Conservation (phyloP, 805 yeast genomes). For the Saturnispora bothae region DNA sequence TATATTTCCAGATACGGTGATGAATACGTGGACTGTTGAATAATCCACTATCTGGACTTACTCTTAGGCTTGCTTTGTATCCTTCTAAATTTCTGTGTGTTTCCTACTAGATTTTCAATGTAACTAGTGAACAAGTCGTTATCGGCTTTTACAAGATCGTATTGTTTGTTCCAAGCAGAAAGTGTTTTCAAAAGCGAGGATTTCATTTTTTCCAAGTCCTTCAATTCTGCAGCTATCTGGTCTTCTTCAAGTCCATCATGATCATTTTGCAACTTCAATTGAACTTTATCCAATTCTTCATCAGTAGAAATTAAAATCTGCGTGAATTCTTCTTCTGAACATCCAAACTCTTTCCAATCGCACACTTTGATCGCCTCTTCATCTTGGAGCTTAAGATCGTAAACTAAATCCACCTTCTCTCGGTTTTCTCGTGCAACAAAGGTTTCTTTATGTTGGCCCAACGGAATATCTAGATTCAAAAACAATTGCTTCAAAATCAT, state of each 20-base stretch:
- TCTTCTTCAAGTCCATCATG: constrained; percentile 8
- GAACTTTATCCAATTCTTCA: constrained; percentile 8
- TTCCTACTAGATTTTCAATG: constrained; percentile 82
- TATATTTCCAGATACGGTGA: constrained; percentile 27
- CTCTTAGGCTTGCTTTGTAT: constrained; percentile 3
- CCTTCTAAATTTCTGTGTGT: constrained; percentile 70
- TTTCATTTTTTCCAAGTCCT: constrained; percentile 30
- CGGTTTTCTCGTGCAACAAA: constrained; percentile 10
- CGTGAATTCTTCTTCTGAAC: constrained; percentile 19
- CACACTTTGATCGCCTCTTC: background rate
- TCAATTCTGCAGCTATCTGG: constrained; percentile 29
- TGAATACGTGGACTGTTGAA: constrained; percentile 2
- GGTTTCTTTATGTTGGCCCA: constrained; percentile 41
- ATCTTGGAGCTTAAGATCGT: background rate
- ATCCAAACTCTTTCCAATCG: background rate
- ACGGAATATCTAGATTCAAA: constrained; percentile 60
- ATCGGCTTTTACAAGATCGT: constrained; percentile 44
- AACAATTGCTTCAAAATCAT: constrained; percentile 53
- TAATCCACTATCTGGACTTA: constrained; percentile 2
- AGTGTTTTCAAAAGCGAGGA: constrained; percentile 24
- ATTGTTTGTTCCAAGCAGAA: constrained; percentile 41
- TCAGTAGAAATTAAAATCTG: constrained; percentile 19
- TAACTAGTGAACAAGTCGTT: constrained; percentile 75
- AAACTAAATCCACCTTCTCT: constrained; percentile 9
- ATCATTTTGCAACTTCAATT: background rate